phyloP scores from a whole-genome alignment of 2,329 filamentous ascomycete species.

The Domatiomyces globalis region DNA sequence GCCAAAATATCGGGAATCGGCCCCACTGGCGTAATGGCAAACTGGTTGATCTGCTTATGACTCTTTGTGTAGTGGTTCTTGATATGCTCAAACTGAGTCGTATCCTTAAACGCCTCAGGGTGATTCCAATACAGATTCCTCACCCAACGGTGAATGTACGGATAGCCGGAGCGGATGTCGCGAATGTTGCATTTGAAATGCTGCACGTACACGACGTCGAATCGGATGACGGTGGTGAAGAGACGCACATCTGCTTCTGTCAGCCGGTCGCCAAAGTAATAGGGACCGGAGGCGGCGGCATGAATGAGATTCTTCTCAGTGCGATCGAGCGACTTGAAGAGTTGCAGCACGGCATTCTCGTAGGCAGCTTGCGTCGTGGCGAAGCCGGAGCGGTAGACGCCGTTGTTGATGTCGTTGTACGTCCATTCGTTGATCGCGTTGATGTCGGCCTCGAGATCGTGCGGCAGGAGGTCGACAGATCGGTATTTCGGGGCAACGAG shows the following conservation, averaged over 20 bases:
- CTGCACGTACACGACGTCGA: constrained; percentile 69
- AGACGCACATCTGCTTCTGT: constrained; percentile 75
- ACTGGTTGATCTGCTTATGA: constrained; percentile 50
- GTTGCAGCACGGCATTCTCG: constrained; percentile 52
- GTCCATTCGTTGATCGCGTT: constrained; percentile 70
- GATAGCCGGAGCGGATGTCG: constrained; percentile 74
- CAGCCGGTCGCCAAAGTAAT: constrained; percentile 58
- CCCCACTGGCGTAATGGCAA: constrained; percentile 67
- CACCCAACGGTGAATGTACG: constrained; percentile 66
- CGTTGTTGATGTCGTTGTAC: constrained; percentile 47
- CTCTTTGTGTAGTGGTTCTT: constrained; percentile 63
- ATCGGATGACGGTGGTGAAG: constrained; percentile 57
- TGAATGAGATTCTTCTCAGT: constrained; percentile 53
- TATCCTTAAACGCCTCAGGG: constrained; percentile 56
- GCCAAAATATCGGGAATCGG: constrained; percentile 70
- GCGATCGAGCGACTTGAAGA: constrained; percentile 66
- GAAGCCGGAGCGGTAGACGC: constrained; percentile 53
- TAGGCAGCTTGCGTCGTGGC: constrained; percentile 74
- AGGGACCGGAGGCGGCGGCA: constrained; percentile 39
- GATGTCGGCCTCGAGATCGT: constrained; percentile 50
- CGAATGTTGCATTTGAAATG: constrained; percentile 70
- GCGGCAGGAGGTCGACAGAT: constrained; percentile 53
- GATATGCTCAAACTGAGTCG: constrained; percentile 90
- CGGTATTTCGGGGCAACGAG: constrained; percentile 45
- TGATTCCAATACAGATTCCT: constrained; percentile 71